Evolutionary conservation across 371 early-diverging fungal genomes (phyloP).

Genomic region (Haplosporangium sp.): DNA sequence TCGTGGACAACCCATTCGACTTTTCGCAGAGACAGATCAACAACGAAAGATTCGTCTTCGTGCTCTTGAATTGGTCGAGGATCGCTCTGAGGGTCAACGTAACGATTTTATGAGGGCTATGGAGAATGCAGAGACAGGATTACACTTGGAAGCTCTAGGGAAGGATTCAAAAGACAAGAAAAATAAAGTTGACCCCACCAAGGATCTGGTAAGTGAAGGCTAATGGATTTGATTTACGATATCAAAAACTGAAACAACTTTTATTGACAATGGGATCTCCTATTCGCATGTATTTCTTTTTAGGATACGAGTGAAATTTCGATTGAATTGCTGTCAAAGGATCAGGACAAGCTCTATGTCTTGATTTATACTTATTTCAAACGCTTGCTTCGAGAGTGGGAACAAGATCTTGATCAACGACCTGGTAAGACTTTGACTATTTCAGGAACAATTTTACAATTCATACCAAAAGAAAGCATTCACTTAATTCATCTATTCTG

Average conservation of each 20-base stretch:
- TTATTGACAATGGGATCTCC: too few relatives aligned
- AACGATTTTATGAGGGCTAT: constrained; percentile 90
- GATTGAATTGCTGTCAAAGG: constrained; percentile 73
- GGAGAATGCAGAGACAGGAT: constrained; percentile 87
- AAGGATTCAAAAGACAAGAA: constrained; percentile 62
- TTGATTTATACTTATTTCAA: constrained; percentile 88
- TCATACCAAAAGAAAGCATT: too few relatives aligned
- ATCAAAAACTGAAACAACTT: neutral
- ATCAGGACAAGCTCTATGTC: constrained; percentile 79
- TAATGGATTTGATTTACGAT: too few relatives aligned
- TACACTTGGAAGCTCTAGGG: constrained; percentile 80
- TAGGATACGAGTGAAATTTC: constrained; percentile 73
- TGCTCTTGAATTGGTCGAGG: constrained; percentile 87
- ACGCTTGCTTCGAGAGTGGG: constrained; percentile 92
- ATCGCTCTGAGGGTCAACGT: constrained; percentile 86
- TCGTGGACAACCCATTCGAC: constrained; percentile 90
- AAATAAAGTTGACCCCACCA: constrained; percentile 42
- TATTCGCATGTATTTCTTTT: neutral
- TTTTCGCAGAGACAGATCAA: constrained; percentile 92
- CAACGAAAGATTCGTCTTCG: constrained; percentile 88
- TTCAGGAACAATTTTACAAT: too few relatives aligned
- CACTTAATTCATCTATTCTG: too few relatives aligned
- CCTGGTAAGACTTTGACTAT: constrained; percentile 60
- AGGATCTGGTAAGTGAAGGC: constrained; percentile 30
- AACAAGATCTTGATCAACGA: constrained; percentile 79